Evolutionary conservation across 2,329 filamentous ascomycete species (phyloP).

Genomic region (Teratosphaeria pseudoeucalypti): DNA sequence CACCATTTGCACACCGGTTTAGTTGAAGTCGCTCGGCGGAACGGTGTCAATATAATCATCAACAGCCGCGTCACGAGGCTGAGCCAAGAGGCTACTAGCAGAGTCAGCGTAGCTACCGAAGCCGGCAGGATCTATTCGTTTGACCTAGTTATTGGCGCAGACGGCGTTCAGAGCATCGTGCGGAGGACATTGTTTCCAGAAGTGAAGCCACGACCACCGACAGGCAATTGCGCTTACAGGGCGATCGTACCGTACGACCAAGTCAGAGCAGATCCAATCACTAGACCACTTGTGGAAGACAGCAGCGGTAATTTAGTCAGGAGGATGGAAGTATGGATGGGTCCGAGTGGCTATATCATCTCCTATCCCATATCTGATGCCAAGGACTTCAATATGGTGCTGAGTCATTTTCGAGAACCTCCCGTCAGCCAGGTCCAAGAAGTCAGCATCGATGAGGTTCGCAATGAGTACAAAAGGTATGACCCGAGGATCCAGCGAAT

Average conservation of each 20-base stretch:
- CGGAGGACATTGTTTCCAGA: conserved; percentile 32
- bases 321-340: conserved; percentile 39
- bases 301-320: conserved; percentile 25
- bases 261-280: conserved; percentile 32
- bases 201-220: conserved; percentile 30
- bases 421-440: conserved; percentile 28
- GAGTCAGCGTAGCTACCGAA: conserved; percentile 23
- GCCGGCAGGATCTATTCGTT: conserved; percentile 13
- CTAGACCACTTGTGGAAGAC: conserved; percentile 21
- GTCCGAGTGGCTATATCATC: conserved; percentile 32
- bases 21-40: conserved; percentile 28
- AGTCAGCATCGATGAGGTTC: conserved; percentile 34
- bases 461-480: conserved; percentile 33
- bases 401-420: conserved; percentile 32
- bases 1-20: conserved; percentile 39
- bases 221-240: conserved; percentile 37
- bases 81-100: conserved; percentile 16
- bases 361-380: conserved; percentile 37
- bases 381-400: conserved; percentile 36
- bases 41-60: conserved; percentile 31
- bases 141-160: conserved; percentile 22
- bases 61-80: conserved; percentile 28
- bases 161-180: conserved; percentile 25
- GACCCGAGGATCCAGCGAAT: conserved; percentile 35
- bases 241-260: conserved; percentile 36